phyloP scores from a whole-genome alignment of 2,329 filamentous ascomycete species.

The Leptographium radiaticola region DNA sequence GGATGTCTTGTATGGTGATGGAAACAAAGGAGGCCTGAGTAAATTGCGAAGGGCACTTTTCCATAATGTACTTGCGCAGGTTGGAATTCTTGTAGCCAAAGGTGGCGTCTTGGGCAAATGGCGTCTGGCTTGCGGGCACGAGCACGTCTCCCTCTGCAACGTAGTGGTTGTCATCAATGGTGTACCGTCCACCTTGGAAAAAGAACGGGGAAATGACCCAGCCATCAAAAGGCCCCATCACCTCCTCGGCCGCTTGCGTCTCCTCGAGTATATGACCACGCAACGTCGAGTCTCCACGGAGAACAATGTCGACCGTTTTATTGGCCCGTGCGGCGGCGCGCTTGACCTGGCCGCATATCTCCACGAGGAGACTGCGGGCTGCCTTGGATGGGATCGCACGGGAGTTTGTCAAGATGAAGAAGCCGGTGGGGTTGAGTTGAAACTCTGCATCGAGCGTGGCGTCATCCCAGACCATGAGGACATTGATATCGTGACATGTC shows the following conservation, averaged over 20 bases:
- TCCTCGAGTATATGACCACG: constrained; percentile 82
- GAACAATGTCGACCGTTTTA: constrained; percentile 35
- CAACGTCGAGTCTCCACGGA: constrained; percentile 50
- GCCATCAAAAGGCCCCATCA: constrained; percentile 35
- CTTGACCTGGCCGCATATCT: constrained; percentile 37
- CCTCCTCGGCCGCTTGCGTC: constrained; percentile 51
- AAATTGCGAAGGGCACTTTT: constrained; percentile 28
- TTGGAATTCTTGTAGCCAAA: constrained; percentile 45
- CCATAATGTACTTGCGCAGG: constrained; percentile 36
- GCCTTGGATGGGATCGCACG: constrained; percentile 37
- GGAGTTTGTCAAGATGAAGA: constrained; percentile 49
- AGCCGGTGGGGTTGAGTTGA: constrained; percentile 26
- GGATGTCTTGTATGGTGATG: constrained; percentile 30
- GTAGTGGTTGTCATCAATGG: constrained; percentile 44
- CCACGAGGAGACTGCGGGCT: constrained; percentile 31
- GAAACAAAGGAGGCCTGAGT: constrained; percentile 18
- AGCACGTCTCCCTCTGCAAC: constrained; percentile 36
- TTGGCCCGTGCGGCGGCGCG: constrained; percentile 25
- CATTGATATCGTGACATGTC: constrained; percentile 43
- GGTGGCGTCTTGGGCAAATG: constrained; percentile 42
- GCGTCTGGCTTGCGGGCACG: constrained; percentile 38
- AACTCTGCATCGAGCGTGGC: constrained; percentile 31
- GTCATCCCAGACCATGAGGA: constrained; percentile 40
- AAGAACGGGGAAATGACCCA: constrained; percentile 48
- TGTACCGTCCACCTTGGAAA: constrained; percentile 42